Conservation (phyloP, 164 flowering plant genomes). For the Taxillus chinensis region DNA sequence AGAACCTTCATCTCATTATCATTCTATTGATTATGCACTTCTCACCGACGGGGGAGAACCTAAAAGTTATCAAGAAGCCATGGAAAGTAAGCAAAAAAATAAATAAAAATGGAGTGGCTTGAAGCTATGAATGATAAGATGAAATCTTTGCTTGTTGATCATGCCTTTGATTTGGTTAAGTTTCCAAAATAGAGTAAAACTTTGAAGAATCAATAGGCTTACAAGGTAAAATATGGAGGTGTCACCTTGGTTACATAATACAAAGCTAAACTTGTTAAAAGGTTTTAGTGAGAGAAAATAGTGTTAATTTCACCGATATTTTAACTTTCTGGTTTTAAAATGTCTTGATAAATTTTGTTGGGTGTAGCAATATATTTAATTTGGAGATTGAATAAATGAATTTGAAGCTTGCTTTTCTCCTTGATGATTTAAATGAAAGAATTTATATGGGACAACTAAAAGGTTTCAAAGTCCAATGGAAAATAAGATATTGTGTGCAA, state of each 20-base stretch:
- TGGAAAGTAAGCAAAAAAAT: not conserved
- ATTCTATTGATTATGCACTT: not conserved
- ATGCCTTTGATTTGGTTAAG: not conserved
- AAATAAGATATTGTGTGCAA: not conserved
- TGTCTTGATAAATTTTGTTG: not conserved
- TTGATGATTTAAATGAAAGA: not conserved
- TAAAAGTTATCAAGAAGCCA: not conserved
- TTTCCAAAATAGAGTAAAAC: not conserved
- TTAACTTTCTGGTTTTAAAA: not conserved
- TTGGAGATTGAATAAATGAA: not conserved
- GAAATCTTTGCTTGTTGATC: not conserved
- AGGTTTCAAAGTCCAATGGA: not conserved
- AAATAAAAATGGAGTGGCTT: not conserved
- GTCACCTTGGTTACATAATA: not conserved
- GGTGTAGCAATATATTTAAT: not conserved
- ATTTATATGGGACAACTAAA: not conserved
- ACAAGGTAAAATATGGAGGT: not conserved
- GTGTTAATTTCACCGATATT: not conserved
- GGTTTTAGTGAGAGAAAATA: not conserved
- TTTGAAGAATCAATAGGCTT: not conserved
- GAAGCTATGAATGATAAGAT: not conserved
- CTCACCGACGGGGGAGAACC: not conserved
- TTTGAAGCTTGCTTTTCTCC: not conserved
- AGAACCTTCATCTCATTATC: not conserved
- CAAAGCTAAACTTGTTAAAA: not conserved